A percentile compares a stretch with the other conserved stretches of the same genome.
Conservation (phyloP, 352 stramenopile species). For the Plasmopara muralis region DNA sequence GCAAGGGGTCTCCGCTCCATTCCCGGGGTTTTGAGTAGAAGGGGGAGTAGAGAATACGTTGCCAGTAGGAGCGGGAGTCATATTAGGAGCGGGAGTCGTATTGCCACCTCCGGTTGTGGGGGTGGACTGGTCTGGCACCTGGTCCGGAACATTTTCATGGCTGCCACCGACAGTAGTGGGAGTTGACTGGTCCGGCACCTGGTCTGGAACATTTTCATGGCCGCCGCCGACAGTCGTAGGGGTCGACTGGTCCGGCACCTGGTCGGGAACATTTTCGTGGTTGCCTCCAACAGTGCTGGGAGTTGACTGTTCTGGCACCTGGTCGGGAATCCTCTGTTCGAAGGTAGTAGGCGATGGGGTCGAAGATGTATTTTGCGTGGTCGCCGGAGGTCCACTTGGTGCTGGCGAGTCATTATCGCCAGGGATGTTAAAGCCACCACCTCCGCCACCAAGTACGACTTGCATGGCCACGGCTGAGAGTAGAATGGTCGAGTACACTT, state of each 20-base stretch:
- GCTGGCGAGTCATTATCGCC: constrained; percentile 5
- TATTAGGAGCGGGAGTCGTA: background rate
- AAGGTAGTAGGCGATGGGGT: background rate
- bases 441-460: constrained; percentile 26
- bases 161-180: background rate
- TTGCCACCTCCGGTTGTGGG: background rate
- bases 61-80: constrained; percentile 3
- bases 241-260: no score
- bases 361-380: background rate
- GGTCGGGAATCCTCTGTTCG: constrained; percentile 10
- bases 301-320: constrained; percentile 4
- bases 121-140: constrained; percentile 7
- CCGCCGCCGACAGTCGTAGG: no score
- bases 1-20: constrained; percentile 17
- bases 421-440: constrained; percentile 24
- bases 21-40: background rate
- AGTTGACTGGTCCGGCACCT: constrained; percentile 8
- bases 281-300: background rate
- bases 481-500: constrained; percentile 31
- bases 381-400: constrained; percentile 3
- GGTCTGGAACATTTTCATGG: constrained; percentile 13
- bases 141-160: constrained; percentile 7
- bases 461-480: constrained; percentile 32
- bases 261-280: background rate
- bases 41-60: background rate